These are phyloP conservation scores for Fraxinus nigra DNA, from an alignment of 305 asterid species.

Conservation along the genomic window DNA sequence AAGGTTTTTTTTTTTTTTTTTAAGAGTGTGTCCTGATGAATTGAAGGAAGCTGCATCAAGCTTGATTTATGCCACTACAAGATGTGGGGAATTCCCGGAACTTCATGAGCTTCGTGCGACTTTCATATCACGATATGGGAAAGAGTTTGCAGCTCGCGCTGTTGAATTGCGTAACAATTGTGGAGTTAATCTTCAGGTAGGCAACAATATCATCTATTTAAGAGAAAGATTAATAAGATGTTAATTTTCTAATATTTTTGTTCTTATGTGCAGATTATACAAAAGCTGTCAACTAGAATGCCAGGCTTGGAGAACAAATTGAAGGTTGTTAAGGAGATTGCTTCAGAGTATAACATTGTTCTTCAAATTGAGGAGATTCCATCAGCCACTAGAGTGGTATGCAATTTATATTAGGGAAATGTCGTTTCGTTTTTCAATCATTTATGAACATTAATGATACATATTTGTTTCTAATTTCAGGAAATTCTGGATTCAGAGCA, in stretches of 20 bases:
- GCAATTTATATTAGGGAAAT: not conserved
- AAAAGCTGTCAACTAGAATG: conserved; percentile 48
- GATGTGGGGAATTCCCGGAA: conserved; percentile 93
- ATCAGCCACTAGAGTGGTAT: conserved; percentile 29
- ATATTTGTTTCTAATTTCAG: conserved; percentile 9
- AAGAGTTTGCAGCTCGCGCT: conserved; percentile 62
- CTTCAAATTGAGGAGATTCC: conserved; percentile 33
- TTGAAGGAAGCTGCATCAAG: conserved; percentile 61
- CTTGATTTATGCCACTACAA: conserved; percentile 62
- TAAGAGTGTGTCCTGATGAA: conserved; percentile 40
- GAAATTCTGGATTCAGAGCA: conserved; percentile 8
- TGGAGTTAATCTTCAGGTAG: conserved; percentile 75
- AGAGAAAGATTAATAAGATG: not conserved
- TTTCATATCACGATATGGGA: conserved; percentile 56
- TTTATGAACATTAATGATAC: not conserved
- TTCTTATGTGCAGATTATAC: conserved; percentile 44
- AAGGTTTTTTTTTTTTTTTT: not conserved
- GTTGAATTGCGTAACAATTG: conserved; percentile 75
- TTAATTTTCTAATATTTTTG: not conserved
- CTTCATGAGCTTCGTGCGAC: conserved; percentile 64
- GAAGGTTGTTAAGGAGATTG: conserved; percentile 49
- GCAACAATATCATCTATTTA: not conserved
- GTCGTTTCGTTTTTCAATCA: not conserved
- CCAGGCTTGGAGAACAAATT: conserved; percentile 47
- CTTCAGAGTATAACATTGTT: conserved; percentile 40